Evolutionary conservation across 1,284 basidiomycete genomes (phyloP).

Genomic region (Mycosarcoma maydis): DNA sequence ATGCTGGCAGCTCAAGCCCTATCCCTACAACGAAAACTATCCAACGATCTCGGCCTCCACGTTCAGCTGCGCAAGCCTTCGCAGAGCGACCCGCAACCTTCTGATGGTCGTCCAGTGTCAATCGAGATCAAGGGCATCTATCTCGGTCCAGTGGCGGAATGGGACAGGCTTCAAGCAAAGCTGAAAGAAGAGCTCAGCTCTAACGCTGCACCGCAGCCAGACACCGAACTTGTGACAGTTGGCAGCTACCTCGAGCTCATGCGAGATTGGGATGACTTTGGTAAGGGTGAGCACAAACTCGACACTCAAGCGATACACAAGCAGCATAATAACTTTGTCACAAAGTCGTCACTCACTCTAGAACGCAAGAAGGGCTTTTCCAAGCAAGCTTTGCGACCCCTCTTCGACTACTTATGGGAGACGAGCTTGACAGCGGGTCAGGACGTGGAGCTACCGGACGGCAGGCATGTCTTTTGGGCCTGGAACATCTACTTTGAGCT

Average conservation of each 20-base stretch:
- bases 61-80: conserved; percentile 45
- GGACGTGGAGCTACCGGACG: conserved; percentile 21
- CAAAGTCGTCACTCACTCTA: conserved; percentile 51
- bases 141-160: conserved; percentile 27
- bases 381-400: conserved; percentile 8
- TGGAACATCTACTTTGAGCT: conserved; percentile 64
- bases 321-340: conserved; percentile 59
- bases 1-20: conserved; percentile 51
- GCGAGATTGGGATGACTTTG: conserved; percentile 62
- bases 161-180: conserved; percentile 3
- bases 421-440: conserved; percentile 18
- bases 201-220: conserved; percentile 33
- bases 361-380: conserved; percentile 26
- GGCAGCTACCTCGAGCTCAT: conserved; percentile 48
- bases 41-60: conserved; percentile 52
- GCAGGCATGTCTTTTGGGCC: conserved; percentile 29
- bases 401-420: conserved; percentile 47
- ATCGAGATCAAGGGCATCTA: conserved; percentile 52
- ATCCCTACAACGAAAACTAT: conserved; percentile 16
- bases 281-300: conserved; percentile 52
- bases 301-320: conserved; percentile 51
- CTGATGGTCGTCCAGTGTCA: conserved; percentile 13
- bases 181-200: conserved; percentile 25
- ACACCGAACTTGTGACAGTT: conserved; percentile 6
- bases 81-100: conserved; percentile 16